Evolutionary conservation across 106 monocot genomes (phyloP).

Genomic region (Cymbidium sinense): DNA sequence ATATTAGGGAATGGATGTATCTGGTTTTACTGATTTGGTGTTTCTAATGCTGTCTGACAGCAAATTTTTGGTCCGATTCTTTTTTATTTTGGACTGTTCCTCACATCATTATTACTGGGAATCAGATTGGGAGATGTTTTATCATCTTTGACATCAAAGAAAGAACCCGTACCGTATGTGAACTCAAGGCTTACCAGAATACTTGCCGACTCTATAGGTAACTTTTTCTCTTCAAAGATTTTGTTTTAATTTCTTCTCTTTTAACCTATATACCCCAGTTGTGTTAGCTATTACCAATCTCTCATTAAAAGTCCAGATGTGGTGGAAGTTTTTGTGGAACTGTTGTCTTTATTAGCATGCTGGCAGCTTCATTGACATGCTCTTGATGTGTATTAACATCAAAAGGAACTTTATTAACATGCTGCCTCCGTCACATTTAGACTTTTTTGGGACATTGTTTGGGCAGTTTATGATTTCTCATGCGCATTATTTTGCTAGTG

Average conservation of each 20-base stretch:
- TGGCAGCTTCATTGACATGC: neutral
- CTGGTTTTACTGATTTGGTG: neutral
- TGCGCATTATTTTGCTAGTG: neutral
- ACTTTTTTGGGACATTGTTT: neutral
- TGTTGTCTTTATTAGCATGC: neutral
- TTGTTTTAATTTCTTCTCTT: neutral
- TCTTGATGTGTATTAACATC: neutral
- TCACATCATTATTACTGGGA: conserved; percentile 8
- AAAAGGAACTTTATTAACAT: too few relatives aligned
- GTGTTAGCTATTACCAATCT: neutral
- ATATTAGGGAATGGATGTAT: neutral
- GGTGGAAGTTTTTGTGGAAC: neutral
- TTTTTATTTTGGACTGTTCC: neutral
- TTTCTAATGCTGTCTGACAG: neutral
- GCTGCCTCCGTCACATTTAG: neutral
- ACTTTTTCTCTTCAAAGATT: conserved; percentile 1
- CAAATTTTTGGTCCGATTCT: neutral
- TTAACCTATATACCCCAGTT: neutral
- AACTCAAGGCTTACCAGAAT: conserved; percentile 78
- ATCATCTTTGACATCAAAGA: conserved; percentile 74
- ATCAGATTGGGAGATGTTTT: conserved; percentile 92
- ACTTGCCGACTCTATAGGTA: conserved; percentile 91
- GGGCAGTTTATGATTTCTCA: neutral
- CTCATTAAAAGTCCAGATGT: neutral
- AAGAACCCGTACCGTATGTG: conserved; percentile 71